These are phyloP conservation scores for Eremochloa ophiuroides DNA, from an alignment of 176 grass and related monocot species.

Conservation along the genomic window DNA sequence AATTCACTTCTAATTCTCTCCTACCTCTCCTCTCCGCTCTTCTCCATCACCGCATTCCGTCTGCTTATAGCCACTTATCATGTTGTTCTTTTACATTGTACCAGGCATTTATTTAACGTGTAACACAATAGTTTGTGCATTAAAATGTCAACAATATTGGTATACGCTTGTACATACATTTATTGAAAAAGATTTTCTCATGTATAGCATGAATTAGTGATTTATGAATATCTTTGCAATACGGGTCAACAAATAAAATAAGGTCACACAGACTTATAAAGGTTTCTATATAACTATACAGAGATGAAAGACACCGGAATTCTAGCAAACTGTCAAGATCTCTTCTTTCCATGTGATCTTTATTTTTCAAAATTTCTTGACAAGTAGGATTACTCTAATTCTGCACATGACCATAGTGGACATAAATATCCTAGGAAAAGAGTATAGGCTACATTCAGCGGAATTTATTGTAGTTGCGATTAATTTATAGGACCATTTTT, in stretches of 20 bases:
- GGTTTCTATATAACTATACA: neutral
- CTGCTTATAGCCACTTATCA: too few relatives aligned
- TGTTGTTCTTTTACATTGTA: too few relatives aligned
- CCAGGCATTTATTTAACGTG: neutral
- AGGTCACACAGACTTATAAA: neutral
- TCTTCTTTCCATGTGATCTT: neutral
- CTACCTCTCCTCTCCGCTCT: too few relatives aligned
- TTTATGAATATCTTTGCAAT: neutral
- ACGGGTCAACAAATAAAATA: neutral
- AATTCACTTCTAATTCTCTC: too few relatives aligned
- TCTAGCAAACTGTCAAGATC: neutral
- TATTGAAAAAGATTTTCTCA: neutral
- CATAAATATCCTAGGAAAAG: neutral
- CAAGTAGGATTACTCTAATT: neutral
- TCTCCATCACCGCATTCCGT: too few relatives aligned
- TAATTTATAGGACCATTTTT: too few relatives aligned
- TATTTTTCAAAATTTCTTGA: neutral
- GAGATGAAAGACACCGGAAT: neutral
- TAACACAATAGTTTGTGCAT: neutral
- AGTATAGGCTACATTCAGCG: too few relatives aligned
- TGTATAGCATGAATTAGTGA: neutral
- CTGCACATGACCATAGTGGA: neutral
- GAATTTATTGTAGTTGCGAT: too few relatives aligned
- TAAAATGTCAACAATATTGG: neutral
- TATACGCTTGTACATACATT: neutral